Base-by-base conservation (phyloP, 1,284 basidiomycete species). In the Psilocybe mexicana region DNA sequence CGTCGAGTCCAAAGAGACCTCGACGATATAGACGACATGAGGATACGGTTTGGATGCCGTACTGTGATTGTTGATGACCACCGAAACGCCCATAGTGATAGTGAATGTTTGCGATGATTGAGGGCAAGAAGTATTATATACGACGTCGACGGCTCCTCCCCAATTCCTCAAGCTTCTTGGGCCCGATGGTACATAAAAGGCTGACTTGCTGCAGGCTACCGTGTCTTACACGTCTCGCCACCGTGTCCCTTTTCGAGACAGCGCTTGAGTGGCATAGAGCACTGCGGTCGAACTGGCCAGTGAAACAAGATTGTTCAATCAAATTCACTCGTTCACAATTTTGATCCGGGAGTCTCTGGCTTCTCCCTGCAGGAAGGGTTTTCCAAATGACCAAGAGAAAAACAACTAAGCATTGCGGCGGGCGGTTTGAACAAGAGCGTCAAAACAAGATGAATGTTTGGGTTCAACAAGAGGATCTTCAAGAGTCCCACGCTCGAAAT, bases 1-100 rank as follows among this genome's bases (percentile, higher is more conserved):
- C 28, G 67, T 69, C 8, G 74, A 76, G 51, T 70, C 64, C 35
- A 54, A 33, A 38, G 48, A 69, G 43, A 77, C 70, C 51, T 76
- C 65, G 53, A 81, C 64, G 45, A 65, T 64, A 66, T 83, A 82
- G 26, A 81, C 67, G 62, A 83, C 74, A 59, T 83, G 81, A 7
- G 80, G 78, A 14, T 72, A 69, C 40, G 81, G 81, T 7, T 64
- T 67, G 14, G 81, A 81, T 28, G 77, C 67, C 36, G 81, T 80
- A 4, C 80, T 82, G 61, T 82, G 81, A 23, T 69, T 69, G n/a
- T 65, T 61, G 62, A 79, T 77, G 23, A 54, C 47, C 30, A 64
- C 63, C 43, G 50, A 59, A n/a, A 58, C 55, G 28, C 50, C 60
- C 55, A 60, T 60, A 26, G 46, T 58, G 25, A 30, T 49, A 25